Evolutionary conservation across 345 rosid species (phyloP).

Genomic region (Kernera saxatilis): DNA sequence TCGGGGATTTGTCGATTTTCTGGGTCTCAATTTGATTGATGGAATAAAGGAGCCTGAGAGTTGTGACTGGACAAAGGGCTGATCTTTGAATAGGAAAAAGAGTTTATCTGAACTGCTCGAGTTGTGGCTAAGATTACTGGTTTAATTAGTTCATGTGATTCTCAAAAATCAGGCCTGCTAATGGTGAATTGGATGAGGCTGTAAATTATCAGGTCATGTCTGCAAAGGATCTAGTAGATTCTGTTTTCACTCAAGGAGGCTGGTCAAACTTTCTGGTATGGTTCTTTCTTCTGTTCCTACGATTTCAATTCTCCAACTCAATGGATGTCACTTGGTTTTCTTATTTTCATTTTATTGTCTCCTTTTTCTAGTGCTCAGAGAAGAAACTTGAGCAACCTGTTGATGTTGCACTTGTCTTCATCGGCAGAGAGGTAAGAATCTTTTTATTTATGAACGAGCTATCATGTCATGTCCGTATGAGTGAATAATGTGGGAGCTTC

Average conservation of each 20-base stretch:
- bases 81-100: too few relatives aligned
- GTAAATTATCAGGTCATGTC: constrained; percentile 74
- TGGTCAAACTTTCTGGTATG: constrained; percentile 81
- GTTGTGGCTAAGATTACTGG: not conserved
- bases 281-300: not conserved
- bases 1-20: not conserved
- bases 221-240: constrained; percentile 60
- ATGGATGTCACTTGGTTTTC: not conserved
- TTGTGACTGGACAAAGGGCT: too few relatives aligned
- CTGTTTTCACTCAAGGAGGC: constrained; percentile 63
- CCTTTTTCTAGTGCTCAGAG: constrained; percentile 53
- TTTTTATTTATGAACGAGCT: not conserved
- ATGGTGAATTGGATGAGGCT: constrained; percentile 33
- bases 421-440: constrained; percentile 74
- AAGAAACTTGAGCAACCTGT: constrained; percentile 46
- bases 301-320: not conserved
- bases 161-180: constrained; percentile 26
- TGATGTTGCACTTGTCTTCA: constrained; percentile 79
- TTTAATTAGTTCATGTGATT: not conserved
- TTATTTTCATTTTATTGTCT: not conserved
- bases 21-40: constrained; percentile 4
- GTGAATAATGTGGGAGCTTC: not conserved
- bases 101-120: constrained; percentile 6
- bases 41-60: not conserved
- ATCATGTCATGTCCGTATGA: not conserved